Conservation (phyloP, 139 green algal genomes). For the Tetradesmus obliquus region DNA sequence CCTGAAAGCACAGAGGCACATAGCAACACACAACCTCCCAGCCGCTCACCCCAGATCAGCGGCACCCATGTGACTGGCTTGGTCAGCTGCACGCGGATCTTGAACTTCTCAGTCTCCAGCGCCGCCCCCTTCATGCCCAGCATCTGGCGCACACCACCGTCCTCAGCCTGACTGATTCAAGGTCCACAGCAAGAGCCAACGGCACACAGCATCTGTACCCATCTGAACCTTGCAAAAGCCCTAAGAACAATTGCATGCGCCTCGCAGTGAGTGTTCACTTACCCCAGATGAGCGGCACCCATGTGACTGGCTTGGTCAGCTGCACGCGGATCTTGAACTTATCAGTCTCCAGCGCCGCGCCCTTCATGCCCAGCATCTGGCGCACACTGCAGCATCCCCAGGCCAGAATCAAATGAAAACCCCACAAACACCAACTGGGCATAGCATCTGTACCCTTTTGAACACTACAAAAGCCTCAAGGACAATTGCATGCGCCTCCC, state of each 20-base stretch:
- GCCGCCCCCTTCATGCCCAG: conserved; percentile 91
- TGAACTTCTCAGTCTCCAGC: conserved; percentile 91
- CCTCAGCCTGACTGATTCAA: background rate
- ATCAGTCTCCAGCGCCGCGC: conserved; percentile 80
- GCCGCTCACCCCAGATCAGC: conserved; percentile 93
- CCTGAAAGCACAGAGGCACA: background rate
- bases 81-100: conserved; percentile 97
- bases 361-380: conserved; percentile 91
- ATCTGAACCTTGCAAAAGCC: no score
- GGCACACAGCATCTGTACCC: background rate
- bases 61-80: conserved; percentile 99
- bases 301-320: conserved; percentile 98
- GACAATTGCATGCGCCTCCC: background rate
- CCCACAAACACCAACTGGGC: no score
- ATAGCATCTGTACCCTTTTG: background rate
- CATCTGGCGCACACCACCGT: conserved; percentile 73
- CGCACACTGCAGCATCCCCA: conserved; percentile 29
- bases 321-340: conserved; percentile 98
- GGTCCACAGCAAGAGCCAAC: background rate
- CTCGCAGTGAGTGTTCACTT: conserved; percentile 1
- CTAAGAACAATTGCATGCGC: no score
- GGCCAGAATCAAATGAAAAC: no score
- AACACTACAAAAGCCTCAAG: background rate
- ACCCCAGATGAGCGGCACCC: conserved; percentile 98
- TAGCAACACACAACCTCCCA: background rate